Percentiles rank a stretch among this genome's conserved stretches.
Evolutionary conservation across 208 protist species (phyloP).

Genomic region (Strigomonas culicis): DNA sequence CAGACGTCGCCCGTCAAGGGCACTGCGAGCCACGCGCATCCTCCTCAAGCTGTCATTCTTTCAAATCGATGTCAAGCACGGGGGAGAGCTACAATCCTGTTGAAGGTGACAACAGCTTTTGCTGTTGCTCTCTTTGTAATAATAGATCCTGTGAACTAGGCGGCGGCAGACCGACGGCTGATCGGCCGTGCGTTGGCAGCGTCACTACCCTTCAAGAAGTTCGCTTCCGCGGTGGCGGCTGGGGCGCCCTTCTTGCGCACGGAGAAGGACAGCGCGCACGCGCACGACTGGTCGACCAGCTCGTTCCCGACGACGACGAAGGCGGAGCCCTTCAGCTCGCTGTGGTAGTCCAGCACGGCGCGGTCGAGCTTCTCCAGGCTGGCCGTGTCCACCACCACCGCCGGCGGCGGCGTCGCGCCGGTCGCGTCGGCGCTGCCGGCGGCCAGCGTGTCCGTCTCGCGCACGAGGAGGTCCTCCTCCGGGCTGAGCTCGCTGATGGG

Average conservation of each 20-base stretch:
- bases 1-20: too few species aligned
- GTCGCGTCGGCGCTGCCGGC: slow-evolving; percentile 20
- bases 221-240: neutral
- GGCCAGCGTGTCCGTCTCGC: slow-evolving; percentile 45
- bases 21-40: too few species aligned
- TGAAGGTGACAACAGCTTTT: neutral
- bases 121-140: neutral
- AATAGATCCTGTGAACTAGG: neutral
- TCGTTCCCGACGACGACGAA: slow-evolving; percentile 90
- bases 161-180: slow-evolving; percentile 14
- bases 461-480: slow-evolving; percentile 68
- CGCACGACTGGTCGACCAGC: slow-evolving; percentile 85
- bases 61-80: neutral
- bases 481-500: slow-evolving; percentile 28
- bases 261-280: slow-evolving; percentile 90
- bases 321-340: slow-evolving; percentile 82
- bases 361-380: slow-evolving; percentile 66
- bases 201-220: neutral
- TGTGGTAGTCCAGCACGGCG: slow-evolving; percentile 83
- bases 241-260: slow-evolving; percentile 29
- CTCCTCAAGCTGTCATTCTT: too few species aligned
- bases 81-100: neutral
- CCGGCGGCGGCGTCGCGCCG: slow-evolving; percentile 28
- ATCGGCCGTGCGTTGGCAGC: slow-evolving; percentile 20
- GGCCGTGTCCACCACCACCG: slow-evolving; percentile 71